A percentile compares a stretch with the other conserved stretches of the same genome.
Conservation (phyloP, 208 protist species). For the Crithidia acanthocephali region DNA sequence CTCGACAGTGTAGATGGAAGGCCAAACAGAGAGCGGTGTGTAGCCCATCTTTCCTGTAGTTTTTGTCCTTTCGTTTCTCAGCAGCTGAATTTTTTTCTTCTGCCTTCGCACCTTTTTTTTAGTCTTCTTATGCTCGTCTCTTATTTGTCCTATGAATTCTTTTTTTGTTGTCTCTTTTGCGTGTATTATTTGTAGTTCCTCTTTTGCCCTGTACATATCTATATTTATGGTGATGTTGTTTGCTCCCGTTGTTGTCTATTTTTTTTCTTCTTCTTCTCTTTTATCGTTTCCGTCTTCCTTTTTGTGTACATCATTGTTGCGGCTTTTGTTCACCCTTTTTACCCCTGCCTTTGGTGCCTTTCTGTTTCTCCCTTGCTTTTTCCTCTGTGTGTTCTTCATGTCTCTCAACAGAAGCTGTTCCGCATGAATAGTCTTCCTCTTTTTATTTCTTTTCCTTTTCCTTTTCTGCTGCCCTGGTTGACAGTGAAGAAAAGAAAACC, state of each 20-base stretch:
- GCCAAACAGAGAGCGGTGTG: no score
- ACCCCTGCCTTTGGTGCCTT: neutral
- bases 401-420: no score
- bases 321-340: neutral
- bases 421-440: neutral
- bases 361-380: neutral
- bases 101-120: neutral
- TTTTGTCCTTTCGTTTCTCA: no score
- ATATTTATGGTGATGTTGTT: neutral
- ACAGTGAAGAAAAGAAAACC: neutral
- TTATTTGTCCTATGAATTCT: no score
- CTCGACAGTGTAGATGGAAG: no score
- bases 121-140: no score
- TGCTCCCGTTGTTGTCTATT: constrained; percentile 15
- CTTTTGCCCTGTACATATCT: no score
- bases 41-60: no score
- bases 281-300: no score
- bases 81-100: constrained; percentile 7
- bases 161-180: no score
- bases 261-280: no score
- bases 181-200: no score
- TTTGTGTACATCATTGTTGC: neutral
- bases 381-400: neutral
- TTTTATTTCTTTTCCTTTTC: neutral
- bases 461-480: neutral